Conservation (phyloP, 352 stramenopile genomes). For the Phytophthora ramorum region DNA sequence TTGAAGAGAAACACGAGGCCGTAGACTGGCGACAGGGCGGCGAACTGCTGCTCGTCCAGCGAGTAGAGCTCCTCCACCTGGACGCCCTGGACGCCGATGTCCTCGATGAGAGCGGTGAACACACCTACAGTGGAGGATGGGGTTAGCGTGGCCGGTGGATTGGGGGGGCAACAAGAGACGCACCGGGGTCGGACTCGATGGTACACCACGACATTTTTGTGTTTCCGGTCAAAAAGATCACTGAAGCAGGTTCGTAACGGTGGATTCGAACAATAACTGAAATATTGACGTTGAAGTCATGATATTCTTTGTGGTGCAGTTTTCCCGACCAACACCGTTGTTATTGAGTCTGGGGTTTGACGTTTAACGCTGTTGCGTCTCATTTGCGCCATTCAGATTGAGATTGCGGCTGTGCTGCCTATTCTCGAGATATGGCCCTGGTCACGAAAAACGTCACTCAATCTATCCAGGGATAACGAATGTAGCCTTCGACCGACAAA, state of each 20-base stretch:
- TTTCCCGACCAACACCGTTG: too few relatives aligned
- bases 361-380: too few relatives aligned
- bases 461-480: too few relatives aligned
- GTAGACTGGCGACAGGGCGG: slow-evolving; percentile 79
- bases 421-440: too few relatives aligned
- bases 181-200: slow-evolving; percentile 82
- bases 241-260: background rate
- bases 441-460: too few relatives aligned
- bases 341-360: too few relatives aligned
- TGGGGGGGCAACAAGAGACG: background rate
- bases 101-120: slow-evolving; percentile 94
- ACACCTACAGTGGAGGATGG: slow-evolving; percentile 52
- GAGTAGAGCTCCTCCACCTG: slow-evolving; percentile 96
- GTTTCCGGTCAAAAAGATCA: background rate
- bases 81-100: slow-evolving; percentile 92
- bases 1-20: slow-evolving; percentile 98
- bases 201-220: slow-evolving; percentile 74
- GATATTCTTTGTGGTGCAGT: too few relatives aligned
- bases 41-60: slow-evolving; percentile 90
- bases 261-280: background rate
- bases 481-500: too few relatives aligned
- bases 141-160: background rate
- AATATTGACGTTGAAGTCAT: background rate
- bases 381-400: too few relatives aligned
- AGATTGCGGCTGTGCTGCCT: too few relatives aligned